Percentiles rank a stretch among this genome's conserved stretches.
Evolutionary conservation across 192 early-diverging fungal genomes (phyloP).

Genomic region (Backusella macrospora): DNA sequence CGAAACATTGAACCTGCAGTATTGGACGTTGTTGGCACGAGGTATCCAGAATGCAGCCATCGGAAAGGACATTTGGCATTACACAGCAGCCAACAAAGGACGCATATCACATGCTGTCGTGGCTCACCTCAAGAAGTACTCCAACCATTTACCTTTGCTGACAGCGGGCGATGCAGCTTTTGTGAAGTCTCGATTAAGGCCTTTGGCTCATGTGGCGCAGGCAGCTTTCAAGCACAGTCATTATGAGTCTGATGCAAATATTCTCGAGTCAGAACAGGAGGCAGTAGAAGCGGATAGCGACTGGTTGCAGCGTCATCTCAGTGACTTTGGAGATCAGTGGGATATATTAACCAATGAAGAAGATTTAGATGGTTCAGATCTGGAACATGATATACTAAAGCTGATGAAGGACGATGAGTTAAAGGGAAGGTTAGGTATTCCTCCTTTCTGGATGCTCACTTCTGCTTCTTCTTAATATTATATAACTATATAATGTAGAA

Average conservation of each 20-base stretch:
- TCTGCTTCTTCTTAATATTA: background rate
- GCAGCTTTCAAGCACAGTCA: slow-evolving; percentile 43
- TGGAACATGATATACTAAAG: slow-evolving; percentile 9
- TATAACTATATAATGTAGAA: background rate
- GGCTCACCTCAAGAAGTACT: slow-evolving; percentile 44
- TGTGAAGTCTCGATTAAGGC: slow-evolving; percentile 39
- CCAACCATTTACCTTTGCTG: slow-evolving; percentile 27
- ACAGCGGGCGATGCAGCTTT: slow-evolving; percentile 36
- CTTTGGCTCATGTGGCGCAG: slow-evolving; percentile 54
- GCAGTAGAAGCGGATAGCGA: slow-evolving; percentile 3
- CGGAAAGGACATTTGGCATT: slow-evolving; percentile 58
- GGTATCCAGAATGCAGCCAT: slow-evolving; percentile 55
- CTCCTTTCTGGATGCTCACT: slow-evolving; percentile 58
- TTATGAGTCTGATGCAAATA: slow-evolving; percentile 6
- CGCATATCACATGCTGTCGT: slow-evolving; percentile 49
- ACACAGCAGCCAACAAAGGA: slow-evolving; percentile 49
- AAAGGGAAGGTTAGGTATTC: slow-evolving; percentile 43
- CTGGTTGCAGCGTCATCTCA: slow-evolving; percentile 16
- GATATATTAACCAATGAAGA: slow-evolving; percentile 2
- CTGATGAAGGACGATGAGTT: slow-evolving; percentile 13
- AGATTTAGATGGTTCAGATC: slow-evolving; percentile 1
- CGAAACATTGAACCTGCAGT: slow-evolving; percentile 57
- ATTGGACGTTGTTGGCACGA: slow-evolving; percentile 57
- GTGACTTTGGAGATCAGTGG: slow-evolving; percentile 18
- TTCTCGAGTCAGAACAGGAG: background rate